Evolutionary conservation across 2,329 filamentous ascomycete species (phyloP).

Genomic region (Coniochaeta prunicola): DNA sequence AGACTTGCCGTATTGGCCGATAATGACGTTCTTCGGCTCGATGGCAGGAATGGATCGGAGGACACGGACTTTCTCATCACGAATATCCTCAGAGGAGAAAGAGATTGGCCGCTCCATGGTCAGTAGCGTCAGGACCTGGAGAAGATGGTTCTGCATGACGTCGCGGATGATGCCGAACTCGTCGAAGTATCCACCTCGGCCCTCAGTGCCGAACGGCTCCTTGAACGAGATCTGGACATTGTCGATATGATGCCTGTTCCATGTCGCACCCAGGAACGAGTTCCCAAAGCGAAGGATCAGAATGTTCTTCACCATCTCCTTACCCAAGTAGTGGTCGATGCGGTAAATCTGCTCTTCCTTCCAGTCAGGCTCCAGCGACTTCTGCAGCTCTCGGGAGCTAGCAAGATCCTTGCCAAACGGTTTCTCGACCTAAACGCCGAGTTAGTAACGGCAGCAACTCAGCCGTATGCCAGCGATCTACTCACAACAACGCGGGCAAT

Average conservation of each 20-base stretch:
- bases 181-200: conserved; percentile 96
- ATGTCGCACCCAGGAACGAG: conserved; percentile 96
- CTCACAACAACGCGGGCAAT: conserved; percentile 90
- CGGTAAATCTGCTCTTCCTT: conserved; percentile 98
- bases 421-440: conserved; percentile 79
- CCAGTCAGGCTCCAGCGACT: conserved; percentile 94
- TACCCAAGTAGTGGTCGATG: conserved; percentile 98
- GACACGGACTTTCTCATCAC: conserved; percentile 97
- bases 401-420: conserved; percentile 95
- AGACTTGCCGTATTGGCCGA: conserved; percentile 95
- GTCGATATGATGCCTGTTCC: conserved; percentile 99
- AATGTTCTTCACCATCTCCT: conserved; percentile 99
- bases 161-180: conserved; percentile 99
- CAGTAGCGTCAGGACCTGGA: conserved; percentile 91
- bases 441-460: background rate
- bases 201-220: conserved; percentile 97
- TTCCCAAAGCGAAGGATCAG: conserved; percentile 97
- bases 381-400: conserved; percentile 90
- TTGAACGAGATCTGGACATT: conserved; percentile 99
- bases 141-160: conserved; percentile 99
- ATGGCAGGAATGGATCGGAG: conserved; percentile 89
- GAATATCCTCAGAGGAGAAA: conserved; percentile 95
- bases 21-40: conserved; percentile 99
- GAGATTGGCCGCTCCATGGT: conserved; percentile 98
- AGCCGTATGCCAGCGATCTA: conserved; percentile 9